A percentile compares a stretch with the other conserved stretches of the same genome.
Conservation (phyloP, 495 filamentous ascomycete genomes). For the Penicillium robsamsonii region DNA sequence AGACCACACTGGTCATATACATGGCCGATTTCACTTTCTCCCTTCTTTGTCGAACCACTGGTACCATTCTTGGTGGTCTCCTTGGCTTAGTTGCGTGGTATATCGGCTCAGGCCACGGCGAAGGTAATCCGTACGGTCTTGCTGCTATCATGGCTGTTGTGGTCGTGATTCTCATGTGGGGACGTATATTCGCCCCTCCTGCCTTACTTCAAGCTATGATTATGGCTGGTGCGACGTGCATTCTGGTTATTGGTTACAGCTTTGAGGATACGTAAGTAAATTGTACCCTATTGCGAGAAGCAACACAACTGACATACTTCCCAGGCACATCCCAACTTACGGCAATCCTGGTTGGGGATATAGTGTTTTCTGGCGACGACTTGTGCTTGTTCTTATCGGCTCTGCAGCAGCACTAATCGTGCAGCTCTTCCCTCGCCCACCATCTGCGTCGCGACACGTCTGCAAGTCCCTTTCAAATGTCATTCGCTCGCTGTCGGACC, state of each 20-base stretch:
- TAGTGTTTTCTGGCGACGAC: constrained; percentile 45
- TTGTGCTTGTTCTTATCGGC: constrained; percentile 43
- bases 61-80: constrained; percentile 41
- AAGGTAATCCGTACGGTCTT: constrained; percentile 44
- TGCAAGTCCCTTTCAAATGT: constrained; percentile 40
- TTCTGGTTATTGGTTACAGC: constrained; percentile 42
- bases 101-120: constrained; percentile 43
- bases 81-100: constrained; percentile 46
- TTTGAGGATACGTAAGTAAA: constrained; percentile 39
- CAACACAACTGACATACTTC: constrained; percentile 1
- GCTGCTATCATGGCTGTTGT: constrained; percentile 36
- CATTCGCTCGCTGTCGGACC: constrained; percentile 40
- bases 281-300: neutral
- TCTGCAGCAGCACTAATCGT: constrained; percentile 38
- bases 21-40: constrained; percentile 47
- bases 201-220: constrained; percentile 34
- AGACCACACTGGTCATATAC: constrained; percentile 42
- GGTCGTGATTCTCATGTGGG: constrained; percentile 38
- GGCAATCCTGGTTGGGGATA: constrained; percentile 46
- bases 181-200: constrained; percentile 33
- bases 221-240: constrained; percentile 41
- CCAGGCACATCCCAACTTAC: constrained; percentile 37
- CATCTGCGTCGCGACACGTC: constrained; percentile 42
- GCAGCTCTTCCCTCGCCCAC: constrained; percentile 43
- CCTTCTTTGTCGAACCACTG: constrained; percentile 30